These are phyloP conservation scores for Iris pallida DNA, from an alignment of 116 monocot genomes.

Conservation along the genomic window DNA sequence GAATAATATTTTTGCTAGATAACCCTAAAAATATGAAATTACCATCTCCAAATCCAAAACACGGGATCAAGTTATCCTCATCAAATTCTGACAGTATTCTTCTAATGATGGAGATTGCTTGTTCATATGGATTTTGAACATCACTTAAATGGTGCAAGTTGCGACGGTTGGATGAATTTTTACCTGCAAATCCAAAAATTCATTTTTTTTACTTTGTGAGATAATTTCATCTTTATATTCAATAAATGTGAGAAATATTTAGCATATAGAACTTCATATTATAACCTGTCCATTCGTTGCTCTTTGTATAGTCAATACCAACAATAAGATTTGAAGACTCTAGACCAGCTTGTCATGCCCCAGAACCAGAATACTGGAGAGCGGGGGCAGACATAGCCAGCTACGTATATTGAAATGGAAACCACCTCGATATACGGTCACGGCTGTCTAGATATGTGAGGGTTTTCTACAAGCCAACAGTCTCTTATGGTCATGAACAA, in stretches of 20 bases:
- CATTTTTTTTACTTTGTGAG: not conserved
- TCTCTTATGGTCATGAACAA: no score
- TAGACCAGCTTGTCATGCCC: slow-evolving; percentile 56
- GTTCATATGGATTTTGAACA: slow-evolving; percentile 57
- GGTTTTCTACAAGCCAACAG: no score
- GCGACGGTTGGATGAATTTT: slow-evolving; percentile 37
- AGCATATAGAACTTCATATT: not conserved
- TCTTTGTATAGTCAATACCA: slow-evolving; percentile 77
- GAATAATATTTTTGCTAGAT: slow-evolving; percentile 11
- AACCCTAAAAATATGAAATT: slow-evolving; percentile 17
- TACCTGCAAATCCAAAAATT: slow-evolving; percentile 34
- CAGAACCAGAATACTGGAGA: no score
- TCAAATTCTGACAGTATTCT: slow-evolving; percentile 52
- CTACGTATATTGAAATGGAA: no score
- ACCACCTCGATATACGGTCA: no score
- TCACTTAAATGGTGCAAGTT: slow-evolving; percentile 51
- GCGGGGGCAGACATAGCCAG: no score
- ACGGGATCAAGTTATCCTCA: slow-evolving; percentile 66
- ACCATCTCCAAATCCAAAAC: slow-evolving; percentile 80
- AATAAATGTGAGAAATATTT: not conserved
- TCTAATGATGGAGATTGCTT: slow-evolving; percentile 72
- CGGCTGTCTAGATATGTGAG: no score
- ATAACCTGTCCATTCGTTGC: slow-evolving; percentile 77
- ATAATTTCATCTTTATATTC: not conserved
- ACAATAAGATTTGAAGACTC: slow-evolving; percentile 73